Conservation (phyloP, 2,329 filamentous ascomycete genomes). For the Dactylonectria estremocensis region DNA sequence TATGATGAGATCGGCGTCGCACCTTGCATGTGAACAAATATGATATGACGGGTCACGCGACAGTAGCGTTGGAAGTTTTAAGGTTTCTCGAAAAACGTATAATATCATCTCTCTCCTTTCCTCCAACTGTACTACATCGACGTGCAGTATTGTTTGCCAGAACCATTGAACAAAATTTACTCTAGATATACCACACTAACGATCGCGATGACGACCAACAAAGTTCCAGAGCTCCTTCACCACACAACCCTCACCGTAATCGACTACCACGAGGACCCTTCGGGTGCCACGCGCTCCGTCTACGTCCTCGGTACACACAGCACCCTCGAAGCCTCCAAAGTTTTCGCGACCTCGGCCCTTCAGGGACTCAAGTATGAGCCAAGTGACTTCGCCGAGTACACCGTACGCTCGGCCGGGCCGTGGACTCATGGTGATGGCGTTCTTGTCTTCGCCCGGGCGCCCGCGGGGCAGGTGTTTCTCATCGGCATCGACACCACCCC, state of each 20-base stretch:
- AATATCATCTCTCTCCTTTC: not conserved
- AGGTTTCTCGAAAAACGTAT: not conserved
- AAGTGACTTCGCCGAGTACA: conserved; percentile 56
- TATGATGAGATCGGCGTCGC: not conserved
- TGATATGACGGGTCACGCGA: not conserved
- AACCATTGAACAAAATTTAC: not conserved
- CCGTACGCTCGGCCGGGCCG: conserved; percentile 35
- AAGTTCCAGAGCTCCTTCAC: too few species aligned
- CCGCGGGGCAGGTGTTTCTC: conserved; percentile 55
- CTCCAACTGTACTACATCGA: not conserved
- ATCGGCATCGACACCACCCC: conserved; percentile 56
- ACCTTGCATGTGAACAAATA: not conserved
- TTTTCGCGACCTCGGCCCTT: conserved; percentile 53
- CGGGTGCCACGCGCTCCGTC: conserved; percentile 47
- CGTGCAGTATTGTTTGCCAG: not conserved
- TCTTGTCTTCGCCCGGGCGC: conserved; percentile 55
- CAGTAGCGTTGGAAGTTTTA: not conserved
- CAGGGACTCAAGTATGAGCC: conserved; percentile 53
- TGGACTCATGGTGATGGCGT: conserved; percentile 59
- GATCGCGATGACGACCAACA: conserved; percentile 1
- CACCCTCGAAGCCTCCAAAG: conserved; percentile 55
- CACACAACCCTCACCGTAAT: conserved; percentile 55
- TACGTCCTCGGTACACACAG: conserved; percentile 59
- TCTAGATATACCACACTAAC: not conserved
- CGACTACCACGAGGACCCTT: conserved; percentile 45